Evolutionary conservation across 1,284 basidiomycete genomes (phyloP).

Genomic region (Peniophora sp.): DNA sequence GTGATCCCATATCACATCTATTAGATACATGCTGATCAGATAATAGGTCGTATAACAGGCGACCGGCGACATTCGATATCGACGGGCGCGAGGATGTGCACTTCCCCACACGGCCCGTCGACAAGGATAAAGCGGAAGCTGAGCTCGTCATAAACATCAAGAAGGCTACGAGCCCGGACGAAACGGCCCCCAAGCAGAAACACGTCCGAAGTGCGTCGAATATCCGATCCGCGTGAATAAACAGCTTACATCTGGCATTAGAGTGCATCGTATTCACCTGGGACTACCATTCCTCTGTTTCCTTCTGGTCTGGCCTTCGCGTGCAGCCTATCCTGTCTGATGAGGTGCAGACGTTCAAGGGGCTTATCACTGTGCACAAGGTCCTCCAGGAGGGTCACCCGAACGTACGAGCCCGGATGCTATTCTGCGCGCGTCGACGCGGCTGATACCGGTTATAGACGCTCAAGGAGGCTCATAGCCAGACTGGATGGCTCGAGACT

Average conservation of each 20-base stretch:
- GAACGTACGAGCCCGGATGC: conserved; percentile 46
- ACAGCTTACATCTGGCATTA: conserved; percentile 22
- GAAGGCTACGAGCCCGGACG: conserved; percentile 91
- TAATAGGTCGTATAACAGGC: conserved; percentile 23
- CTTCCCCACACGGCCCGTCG: conserved; percentile 91
- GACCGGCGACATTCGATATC: conserved; percentile 47
- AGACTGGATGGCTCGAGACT: conserved; percentile 94
- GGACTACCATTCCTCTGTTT: conserved; percentile 96
- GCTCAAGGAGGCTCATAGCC: conserved; percentile 92
- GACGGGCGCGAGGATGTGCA: conserved; percentile 69
- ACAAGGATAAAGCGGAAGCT: conserved; percentile 92
- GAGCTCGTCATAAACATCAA: conserved; percentile 92
- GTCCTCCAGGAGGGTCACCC: conserved; percentile 94
- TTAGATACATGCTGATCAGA: background rate
- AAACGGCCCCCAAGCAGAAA: conserved; percentile 93
- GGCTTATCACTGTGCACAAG: conserved; percentile 93
- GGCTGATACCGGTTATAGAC: conserved; percentile 42
- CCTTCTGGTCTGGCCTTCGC: conserved; percentile 92
- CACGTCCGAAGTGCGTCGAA: conserved; percentile 83
- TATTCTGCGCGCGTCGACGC: conserved; percentile 1
- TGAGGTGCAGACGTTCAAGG: conserved; percentile 96
- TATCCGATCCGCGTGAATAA: conserved; percentile 3
- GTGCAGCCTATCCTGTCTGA: conserved; percentile 93
- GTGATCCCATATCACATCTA: background rate
- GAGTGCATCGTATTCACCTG: conserved; percentile 97